Evolutionary conservation across 306 rosid species (phyloP).

Genomic region (Glycine soja): DNA sequence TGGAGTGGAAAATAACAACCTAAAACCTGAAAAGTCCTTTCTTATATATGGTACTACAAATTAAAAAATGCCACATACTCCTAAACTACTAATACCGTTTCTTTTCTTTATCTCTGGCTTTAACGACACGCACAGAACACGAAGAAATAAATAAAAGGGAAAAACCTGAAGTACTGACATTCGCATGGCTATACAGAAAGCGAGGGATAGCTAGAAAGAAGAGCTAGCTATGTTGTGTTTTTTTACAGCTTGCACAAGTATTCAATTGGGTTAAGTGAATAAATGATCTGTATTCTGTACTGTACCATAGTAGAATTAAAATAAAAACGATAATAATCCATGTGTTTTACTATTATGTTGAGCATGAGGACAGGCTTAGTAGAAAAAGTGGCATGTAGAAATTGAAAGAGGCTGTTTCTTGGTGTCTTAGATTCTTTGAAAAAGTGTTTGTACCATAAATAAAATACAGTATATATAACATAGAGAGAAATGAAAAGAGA

Average conservation of each 20-base stretch:
- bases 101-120: background rate
- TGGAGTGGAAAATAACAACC: conserved; percentile 13
- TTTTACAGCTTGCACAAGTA: conserved; percentile 38
- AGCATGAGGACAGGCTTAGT: background rate
- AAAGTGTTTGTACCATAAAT: conserved; percentile 7
- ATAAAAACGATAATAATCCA: background rate
- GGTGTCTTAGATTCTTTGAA: background rate
- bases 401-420: conserved; percentile 7
- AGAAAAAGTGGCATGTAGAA: conserved; percentile 15
- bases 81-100: background rate
- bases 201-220: conserved; percentile 42
- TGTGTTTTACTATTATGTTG: background rate
- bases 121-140: conserved; percentile 43
- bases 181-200: conserved; percentile 28
- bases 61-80: background rate
- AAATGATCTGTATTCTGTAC: conserved; percentile 42
- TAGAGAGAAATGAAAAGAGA: background rate
- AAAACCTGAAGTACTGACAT: conserved; percentile 32
- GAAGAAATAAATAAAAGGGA: background rate
- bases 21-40: conserved; percentile 3
- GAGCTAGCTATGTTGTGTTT: conserved; percentile 27
- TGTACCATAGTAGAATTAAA: conserved; percentile 17
- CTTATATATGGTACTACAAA: too few relatives aligned
- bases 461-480: too few relatives aligned
- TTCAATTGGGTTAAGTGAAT: conserved; percentile 36